These are phyloP conservation scores for Emiliania huxleyi DNA, from an alignment of 78 protist genomes.

Conservation along the genomic window DNA sequence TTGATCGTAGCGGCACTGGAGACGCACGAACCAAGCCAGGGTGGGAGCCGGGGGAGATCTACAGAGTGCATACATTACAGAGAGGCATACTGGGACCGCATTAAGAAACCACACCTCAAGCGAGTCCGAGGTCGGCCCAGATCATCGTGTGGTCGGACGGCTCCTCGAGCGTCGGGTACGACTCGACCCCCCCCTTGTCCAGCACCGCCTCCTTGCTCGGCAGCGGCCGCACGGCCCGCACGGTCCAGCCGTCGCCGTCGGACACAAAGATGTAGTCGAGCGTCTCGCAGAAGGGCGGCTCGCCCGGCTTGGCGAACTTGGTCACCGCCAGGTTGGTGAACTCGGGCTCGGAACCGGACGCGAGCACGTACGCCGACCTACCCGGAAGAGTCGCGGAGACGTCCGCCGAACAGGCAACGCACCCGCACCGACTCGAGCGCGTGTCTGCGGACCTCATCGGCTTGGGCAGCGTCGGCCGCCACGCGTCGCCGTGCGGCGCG, in stretches of 20 bases:
- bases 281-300: not conserved
- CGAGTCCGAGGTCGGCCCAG: not conserved
- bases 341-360: not conserved
- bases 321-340: not conserved
- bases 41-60: too few species aligned
- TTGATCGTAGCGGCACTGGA: too few species aligned
- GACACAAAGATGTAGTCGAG: slow-evolving; percentile 17
- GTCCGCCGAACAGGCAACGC: too few species aligned
- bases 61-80: too few species aligned
- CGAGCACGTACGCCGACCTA: not conserved
- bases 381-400: not conserved
- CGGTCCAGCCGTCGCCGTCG: not conserved
- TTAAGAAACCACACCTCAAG: too few species aligned
- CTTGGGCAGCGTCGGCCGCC: too few species aligned
- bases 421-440: too few species aligned
- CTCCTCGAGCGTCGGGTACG: not conserved
- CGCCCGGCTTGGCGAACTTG: not conserved
- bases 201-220: not conserved
- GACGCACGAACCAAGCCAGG: too few species aligned
- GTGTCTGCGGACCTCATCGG: too few species aligned
- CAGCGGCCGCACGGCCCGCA: not conserved
- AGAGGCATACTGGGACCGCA: too few species aligned
- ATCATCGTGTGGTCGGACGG: not conserved
- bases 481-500: not conserved
- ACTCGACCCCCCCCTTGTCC: too few species aligned